Percentiles rank a stretch among this genome's conserved stretches.
phyloP scores from a whole-genome alignment of 306 rosid genomes.

The Fragaria iinumae region DNA sequence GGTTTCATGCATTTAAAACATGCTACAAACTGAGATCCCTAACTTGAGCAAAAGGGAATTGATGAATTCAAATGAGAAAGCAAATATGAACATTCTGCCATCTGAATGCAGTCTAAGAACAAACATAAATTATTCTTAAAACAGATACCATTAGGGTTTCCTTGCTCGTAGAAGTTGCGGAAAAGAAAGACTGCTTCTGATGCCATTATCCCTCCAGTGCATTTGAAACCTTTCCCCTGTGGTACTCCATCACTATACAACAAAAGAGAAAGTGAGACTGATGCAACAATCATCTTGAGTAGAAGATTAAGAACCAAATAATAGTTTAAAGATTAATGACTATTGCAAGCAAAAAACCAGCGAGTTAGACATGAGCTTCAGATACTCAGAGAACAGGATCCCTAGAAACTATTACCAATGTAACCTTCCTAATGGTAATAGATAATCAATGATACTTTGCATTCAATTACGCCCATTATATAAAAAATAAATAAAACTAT shows the following conservation, averaged over 20 bases:
- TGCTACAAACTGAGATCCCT: background rate
- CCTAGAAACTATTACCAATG: background rate
- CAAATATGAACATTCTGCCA: slow-evolving; percentile 2
- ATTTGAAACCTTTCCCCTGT: slow-evolving; percentile 58
- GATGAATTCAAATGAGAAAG: background rate
- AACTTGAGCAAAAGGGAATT: background rate
- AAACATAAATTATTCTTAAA: slow-evolving; percentile 8
- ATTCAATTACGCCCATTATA: background rate
- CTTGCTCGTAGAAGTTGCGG: slow-evolving; percentile 82
- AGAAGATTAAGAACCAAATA: background rate
- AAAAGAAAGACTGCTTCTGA: slow-evolving; percentile 79
- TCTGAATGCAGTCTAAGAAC: background rate
- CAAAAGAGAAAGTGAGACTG: slow-evolving; percentile 17
- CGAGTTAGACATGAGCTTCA: background rate
- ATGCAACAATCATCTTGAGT: background rate
- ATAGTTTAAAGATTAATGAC: background rate
- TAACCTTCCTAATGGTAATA: background rate
- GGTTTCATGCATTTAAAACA: background rate
- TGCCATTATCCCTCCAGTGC: slow-evolving; percentile 87
- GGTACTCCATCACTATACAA: slow-evolving; percentile 42
- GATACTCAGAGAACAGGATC: background rate
- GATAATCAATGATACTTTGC: background rate
- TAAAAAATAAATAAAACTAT: background rate
- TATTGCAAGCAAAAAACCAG: background rate
- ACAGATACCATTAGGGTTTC: slow-evolving; percentile 83